Conservation (phyloP, 805 yeast genomes). For the Pichia scutulata region DNA sequence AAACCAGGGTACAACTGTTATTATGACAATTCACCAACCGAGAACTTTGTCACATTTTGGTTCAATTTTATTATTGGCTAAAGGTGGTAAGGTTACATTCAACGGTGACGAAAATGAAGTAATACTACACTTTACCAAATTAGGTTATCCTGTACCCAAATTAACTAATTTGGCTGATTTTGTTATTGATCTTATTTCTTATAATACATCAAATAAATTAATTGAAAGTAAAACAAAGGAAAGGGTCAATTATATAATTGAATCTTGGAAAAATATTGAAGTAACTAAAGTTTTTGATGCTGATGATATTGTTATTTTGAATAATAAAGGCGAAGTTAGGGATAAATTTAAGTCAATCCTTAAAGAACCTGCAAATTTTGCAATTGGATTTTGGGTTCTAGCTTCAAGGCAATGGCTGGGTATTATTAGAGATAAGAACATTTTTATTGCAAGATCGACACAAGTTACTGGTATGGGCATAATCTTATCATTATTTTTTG, state of each 20-base stretch:
- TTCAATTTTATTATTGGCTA: slow-evolving; percentile 61
- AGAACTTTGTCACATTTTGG: slow-evolving; percentile 62
- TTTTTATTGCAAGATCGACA: slow-evolving; percentile 53
- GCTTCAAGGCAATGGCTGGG: slow-evolving; percentile 34
- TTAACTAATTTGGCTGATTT: slow-evolving; percentile 67
- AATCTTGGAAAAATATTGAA: slow-evolving; percentile 28
- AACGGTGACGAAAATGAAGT: slow-evolving; percentile 48
- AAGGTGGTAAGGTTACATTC: slow-evolving; percentile 64
- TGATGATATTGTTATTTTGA: slow-evolving; percentile 1
- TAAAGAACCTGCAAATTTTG: slow-evolving; percentile 27
- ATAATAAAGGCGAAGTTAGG: slow-evolving; percentile 14
- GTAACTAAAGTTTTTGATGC: not conserved
- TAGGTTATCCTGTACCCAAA: slow-evolving; percentile 52
- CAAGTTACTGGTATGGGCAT: slow-evolving; percentile 61
- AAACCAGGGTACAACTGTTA: slow-evolving; percentile 54
- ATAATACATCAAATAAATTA: slow-evolving; percentile 37
- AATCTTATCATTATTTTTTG: slow-evolving; percentile 59
- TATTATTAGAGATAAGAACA: slow-evolving; percentile 46
- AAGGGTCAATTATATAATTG: slow-evolving; percentile 34
- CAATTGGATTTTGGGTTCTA: slow-evolving; percentile 29
- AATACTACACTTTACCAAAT: slow-evolving; percentile 36
- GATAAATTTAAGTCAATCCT: slow-evolving; percentile 23
- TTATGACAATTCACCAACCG: slow-evolving; percentile 81
- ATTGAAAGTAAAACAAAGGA: slow-evolving; percentile 34
- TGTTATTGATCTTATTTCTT: slow-evolving; percentile 62